Conservation (phyloP, 495 filamentous ascomycete species). For the Trichoderma orchidacearum region DNA sequence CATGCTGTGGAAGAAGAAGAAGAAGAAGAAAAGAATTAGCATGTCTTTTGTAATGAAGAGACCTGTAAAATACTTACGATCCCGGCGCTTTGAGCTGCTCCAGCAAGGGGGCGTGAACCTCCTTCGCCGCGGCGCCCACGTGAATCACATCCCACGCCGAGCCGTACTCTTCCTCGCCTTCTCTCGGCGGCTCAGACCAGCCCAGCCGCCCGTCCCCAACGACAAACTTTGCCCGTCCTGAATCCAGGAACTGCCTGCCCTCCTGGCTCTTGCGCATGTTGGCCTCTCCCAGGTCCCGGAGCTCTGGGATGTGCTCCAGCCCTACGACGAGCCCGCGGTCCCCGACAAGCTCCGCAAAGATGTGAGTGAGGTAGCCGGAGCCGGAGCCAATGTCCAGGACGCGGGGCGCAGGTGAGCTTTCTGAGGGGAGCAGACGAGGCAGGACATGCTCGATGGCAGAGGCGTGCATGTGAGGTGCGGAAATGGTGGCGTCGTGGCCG, state of each 20-base stretch:
- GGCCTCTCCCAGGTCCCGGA: slow-evolving; percentile 54
- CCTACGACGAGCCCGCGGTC: slow-evolving; percentile 55
- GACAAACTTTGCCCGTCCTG: slow-evolving; percentile 55
- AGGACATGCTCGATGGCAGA: slow-evolving; percentile 56
- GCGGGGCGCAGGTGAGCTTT: slow-evolving; percentile 23
- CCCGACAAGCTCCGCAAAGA: slow-evolving; percentile 68
- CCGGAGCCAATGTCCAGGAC: slow-evolving; percentile 87
- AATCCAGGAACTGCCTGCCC: slow-evolving; percentile 47
- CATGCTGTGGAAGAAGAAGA: slow-evolving; percentile 36
- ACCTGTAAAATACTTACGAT: slow-evolving; percentile 11
- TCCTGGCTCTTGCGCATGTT: slow-evolving; percentile 65
- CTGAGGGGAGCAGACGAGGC: slow-evolving; percentile 37
- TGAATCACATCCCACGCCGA: slow-evolving; percentile 80
- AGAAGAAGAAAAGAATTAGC: too few relatives aligned
- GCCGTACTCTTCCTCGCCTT: slow-evolving; percentile 15
- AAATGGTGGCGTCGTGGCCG: slow-evolving; percentile 80
- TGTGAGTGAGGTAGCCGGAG: slow-evolving; percentile 82
- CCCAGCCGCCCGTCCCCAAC: slow-evolving; percentile 74
- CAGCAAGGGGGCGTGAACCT: slow-evolving; percentile 58
- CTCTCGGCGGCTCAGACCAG: slow-evolving; percentile 36
- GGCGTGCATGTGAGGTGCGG: slow-evolving; percentile 96
- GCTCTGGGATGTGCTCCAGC: slow-evolving; percentile 72
- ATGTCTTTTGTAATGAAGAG: background rate
- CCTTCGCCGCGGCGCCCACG: slow-evolving; percentile 76
- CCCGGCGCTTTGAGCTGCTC: slow-evolving; percentile 72